Evolutionary conservation across 306 rosid genomes (phyloP), one percentile per base, ranked within the genome.

Genomic region (Trichosanthes truncata): DNA sequence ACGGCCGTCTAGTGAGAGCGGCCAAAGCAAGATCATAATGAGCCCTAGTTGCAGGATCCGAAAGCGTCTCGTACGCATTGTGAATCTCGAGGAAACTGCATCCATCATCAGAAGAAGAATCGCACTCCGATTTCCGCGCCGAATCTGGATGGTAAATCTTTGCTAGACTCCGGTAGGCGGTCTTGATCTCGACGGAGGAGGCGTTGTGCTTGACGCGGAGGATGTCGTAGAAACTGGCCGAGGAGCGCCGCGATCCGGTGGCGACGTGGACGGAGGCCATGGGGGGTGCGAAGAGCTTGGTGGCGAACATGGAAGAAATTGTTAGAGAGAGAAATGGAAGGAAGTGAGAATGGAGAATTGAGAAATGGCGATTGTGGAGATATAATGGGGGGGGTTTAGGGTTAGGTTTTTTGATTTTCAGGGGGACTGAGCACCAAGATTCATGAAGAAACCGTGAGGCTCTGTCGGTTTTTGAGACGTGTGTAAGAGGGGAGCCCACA

Each of bases 31-130:
- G 66, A 60, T 94, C 98, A 23, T 94, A 94, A 17, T 79, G 31
- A 14, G 89, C 90, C 60, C 98, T 88, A 3, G 97, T 82, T 1
- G 90, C 88, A 10, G 97, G 97, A 85, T 94, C 97, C 0, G 92
- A 91, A 4, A 95, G 96, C 63, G 97, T 92, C 57, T 89, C 89
- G 13, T 92, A 95, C 6, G 97, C 97, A 82, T 88, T 82, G 67
- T 88, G 90, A 73, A 95, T 90, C 91, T 86, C 86, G 20, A 94
- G 89, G 86, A 94, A 94, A 45, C 87, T 88, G 3, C 68, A 81
- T 35, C 85, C 90, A 59, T 82, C 33, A 2, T 82, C 89, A 71
- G 12, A 35, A 18, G 14, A 17, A 25, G 77, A 48, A 26, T 46
- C 88, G 9, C 61, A 48, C 4, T 80, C 90, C 75, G 87, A 12